Evolutionary conservation across 2,329 filamentous ascomycete species (phyloP).

Genomic region (Parascedosporium putredinis): DNA sequence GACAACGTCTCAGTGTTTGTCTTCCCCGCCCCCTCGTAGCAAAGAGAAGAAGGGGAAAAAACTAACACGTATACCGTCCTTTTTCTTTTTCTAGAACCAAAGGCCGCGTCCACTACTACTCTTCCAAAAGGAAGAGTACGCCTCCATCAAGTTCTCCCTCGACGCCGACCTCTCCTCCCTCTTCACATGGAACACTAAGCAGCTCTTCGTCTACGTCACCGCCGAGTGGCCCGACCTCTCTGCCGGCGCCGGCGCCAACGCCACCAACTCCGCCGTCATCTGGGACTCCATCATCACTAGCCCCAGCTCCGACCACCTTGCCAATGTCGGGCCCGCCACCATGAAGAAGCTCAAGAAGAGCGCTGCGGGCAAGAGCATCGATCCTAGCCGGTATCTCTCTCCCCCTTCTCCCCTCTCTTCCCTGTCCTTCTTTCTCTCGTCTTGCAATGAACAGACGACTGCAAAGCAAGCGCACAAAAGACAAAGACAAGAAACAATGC

Average conservation of each 20-base stretch:
- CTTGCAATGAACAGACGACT: too few relatives aligned
- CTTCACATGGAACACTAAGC: conserved; percentile 99
- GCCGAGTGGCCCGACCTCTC: conserved; percentile 49
- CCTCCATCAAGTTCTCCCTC: conserved; percentile 84
- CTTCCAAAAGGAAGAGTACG: conserved; percentile 90
- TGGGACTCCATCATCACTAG: conserved; percentile 92
- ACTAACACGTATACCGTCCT: too few relatives aligned
- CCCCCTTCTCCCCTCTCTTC: neutral
- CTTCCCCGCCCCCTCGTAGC: neutral
- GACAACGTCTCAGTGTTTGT: conserved; percentile 78
- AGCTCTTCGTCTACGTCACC: conserved; percentile 92
- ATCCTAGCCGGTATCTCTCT: conserved; percentile 41
- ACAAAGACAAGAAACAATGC: neutral
- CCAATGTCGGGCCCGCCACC: conserved; percentile 48
- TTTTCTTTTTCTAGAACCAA: conserved; percentile 62
- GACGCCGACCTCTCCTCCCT: conserved; percentile 84
- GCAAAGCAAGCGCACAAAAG: too few relatives aligned
- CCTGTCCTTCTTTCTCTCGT: neutral
- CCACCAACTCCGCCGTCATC: conserved; percentile 68
- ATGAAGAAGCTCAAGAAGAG: conserved; percentile 53
- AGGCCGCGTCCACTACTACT: conserved; percentile 94
- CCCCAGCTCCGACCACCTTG: conserved; percentile 51
- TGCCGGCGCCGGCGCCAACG: conserved; percentile 22
- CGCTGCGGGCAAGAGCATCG: conserved; percentile 48
- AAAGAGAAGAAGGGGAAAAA: too few relatives aligned